Evolutionary conservation across 192 early-diverging fungal species (phyloP), one percentile per base, ranked within the genome.

Genomic region (Podila clonocystis): DNA sequence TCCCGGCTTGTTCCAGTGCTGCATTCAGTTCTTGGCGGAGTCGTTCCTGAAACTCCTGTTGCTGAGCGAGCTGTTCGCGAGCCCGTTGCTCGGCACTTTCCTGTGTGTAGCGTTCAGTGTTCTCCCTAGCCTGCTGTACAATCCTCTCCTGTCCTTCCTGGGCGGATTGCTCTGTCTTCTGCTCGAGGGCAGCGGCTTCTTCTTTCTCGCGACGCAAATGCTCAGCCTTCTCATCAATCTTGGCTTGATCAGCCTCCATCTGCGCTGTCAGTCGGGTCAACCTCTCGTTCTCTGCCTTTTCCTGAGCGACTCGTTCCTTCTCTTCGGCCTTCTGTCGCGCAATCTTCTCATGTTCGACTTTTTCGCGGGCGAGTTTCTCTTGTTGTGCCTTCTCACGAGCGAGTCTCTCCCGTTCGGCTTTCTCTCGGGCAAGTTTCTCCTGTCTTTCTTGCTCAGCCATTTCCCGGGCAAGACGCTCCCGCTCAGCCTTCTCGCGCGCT

Each of bases 311-410:
- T 2, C 38, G 11, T 13, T 63, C 62, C 6, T 50, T 17, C 34
- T 69, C 55, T 2, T n/a, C n/a, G n/a, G 55, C 55, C 52, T 68
- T 68, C 55, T 59, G 34, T 38, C 15, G 58, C n/a, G 58, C 58
- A 22, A 24, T 13, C 33, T 6, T 60, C 30, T 60, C 58, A 2
- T 9, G 38, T 13, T 70, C 50, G 9, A 55, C 63, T 7, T 48
- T 33, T 13, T 58, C 70, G 0, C 22, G 31, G 9, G 63, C 62
- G 7, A 58, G 2, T 2, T 29, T 15, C 28, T 58, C 62, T 3
- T 36, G 50, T n/a, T 72, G 36, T 0, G 63, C 63, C 30, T 64
- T 55, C 5, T 62, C 70, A 3, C 55, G 36, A 2, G 70, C 70
- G n/a, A 28, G 0, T 12, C 63, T n/a, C 2, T 64, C 62, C 4